Base-by-base conservation (phyloP, 257 asterid species). In the Mitragyna speciosa region DNA sequence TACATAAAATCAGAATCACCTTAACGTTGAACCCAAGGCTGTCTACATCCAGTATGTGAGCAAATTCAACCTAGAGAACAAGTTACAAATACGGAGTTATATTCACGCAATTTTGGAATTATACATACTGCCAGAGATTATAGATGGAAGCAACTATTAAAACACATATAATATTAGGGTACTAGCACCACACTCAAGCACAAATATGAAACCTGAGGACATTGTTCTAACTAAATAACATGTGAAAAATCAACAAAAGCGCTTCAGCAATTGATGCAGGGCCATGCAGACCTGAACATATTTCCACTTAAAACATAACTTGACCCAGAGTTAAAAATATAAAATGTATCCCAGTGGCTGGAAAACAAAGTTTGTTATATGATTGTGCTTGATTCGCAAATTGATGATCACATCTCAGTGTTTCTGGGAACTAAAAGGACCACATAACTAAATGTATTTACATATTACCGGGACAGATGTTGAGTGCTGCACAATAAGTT, bases 1-100 rank as follows among this genome's bases (percentile, higher is more conserved):
- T 78, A 73, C 11, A 72, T 52, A 78, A 79, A 64, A 43, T 73
- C 76, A 48, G 68, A 58, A 77, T 77, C 82, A 93, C 99, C 99
- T 95, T 93, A 80, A 91, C 99, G 82, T 91, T 91, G 86, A 95
- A 86, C 70, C 98, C 99, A 80, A 95, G 90, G 79, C 98, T 95
- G 87, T 95, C 99, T 31, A 92, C 82, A 78, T 95, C 97, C 89
- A 93, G 64, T 87, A 95, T 95, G 87, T 91, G 65, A 0, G 98
- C 97, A 77, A 63, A 93, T 31, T 93, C 97, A 81, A 95, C 97
- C 99, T 95, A 92, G 65, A 80, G 70, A 80, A 83, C 47, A 30
- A 69, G 74, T 28, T 68, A 67, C 63, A n/a, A 66, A 61, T 33
- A 71, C 73, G 7, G 12, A 56, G 48, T 56, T 41, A 54, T 43